phyloP scores from a whole-genome alignment of 148 eudicot species.

The Vaccinium myrtillus region DNA sequence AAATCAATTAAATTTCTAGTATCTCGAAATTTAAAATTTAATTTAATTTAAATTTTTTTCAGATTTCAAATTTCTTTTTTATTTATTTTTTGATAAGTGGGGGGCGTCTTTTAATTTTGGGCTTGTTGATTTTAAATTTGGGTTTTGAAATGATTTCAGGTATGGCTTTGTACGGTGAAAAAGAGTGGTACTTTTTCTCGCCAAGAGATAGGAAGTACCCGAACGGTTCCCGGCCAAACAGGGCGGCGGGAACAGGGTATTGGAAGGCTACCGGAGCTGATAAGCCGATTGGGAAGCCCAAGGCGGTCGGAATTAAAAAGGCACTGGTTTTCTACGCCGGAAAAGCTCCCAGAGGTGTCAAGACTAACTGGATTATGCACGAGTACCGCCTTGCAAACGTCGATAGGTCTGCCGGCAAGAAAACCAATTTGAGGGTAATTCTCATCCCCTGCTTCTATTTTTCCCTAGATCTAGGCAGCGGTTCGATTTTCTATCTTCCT shows the following conservation, averaged over 20 bases:
- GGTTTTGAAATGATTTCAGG: conserved; percentile 14
- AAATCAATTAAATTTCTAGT: no score
- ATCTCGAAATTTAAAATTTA: no score
- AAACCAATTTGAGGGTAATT: conserved; percentile 46
- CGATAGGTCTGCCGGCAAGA: conserved; percentile 52
- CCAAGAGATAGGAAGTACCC: conserved; percentile 70
- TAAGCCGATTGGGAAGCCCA: conserved; percentile 60
- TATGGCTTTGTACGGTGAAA: conserved; percentile 56
- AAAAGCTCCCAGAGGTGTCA: conserved; percentile 55
- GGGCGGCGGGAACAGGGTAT: conserved; percentile 69
- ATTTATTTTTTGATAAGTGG: no score
- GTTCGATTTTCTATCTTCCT: no score
- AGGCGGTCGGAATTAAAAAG: conserved; percentile 57
- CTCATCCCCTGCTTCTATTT: background rate
- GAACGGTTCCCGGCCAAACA: conserved; percentile 65
- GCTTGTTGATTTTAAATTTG: background rate
- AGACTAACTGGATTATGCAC: conserved; percentile 78
- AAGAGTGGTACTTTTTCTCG: conserved; percentile 74
- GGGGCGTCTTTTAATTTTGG: background rate
- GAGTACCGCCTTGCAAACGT: conserved; percentile 70
- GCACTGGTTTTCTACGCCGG: conserved; percentile 71
- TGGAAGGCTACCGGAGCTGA: conserved; percentile 81
- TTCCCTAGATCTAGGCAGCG: background rate
- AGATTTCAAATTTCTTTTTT: no score
- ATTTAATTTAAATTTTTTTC: no score